phyloP scores from a whole-genome alignment of 352 stramenopile genomes.

The Phytophthora aleatoria region DNA sequence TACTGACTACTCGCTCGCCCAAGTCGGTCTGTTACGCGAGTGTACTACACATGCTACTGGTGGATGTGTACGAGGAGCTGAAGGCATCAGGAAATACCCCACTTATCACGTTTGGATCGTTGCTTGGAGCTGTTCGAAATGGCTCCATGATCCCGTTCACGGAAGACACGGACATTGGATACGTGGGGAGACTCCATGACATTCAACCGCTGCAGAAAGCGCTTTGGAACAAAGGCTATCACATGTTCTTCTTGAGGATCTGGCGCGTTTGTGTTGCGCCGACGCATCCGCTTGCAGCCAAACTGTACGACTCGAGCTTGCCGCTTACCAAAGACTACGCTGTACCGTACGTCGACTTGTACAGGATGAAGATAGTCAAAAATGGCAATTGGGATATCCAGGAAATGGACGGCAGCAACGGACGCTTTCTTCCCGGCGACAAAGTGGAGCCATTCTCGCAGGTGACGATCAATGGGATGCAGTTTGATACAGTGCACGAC shows the following conservation, averaged over 20 bases:
- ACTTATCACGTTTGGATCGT: constrained; percentile 48
- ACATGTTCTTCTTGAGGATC: constrained; percentile 48
- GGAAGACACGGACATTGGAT: constrained; percentile 59
- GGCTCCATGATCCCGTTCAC: constrained; percentile 61
- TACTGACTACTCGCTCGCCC: constrained; percentile 34
- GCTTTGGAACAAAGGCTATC: constrained; percentile 51
- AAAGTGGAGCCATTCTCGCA: constrained; percentile 34
- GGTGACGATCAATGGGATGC: constrained; percentile 41
- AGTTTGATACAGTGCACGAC: constrained; percentile 45
- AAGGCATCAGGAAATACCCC: constrained; percentile 28
- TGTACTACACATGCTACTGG: constrained; percentile 63
- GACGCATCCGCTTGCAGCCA: constrained; percentile 42
- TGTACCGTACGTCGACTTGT: constrained; percentile 53
- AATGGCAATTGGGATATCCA: constrained; percentile 35
- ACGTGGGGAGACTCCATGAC: constrained; percentile 24
- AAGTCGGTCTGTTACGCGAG: constrained; percentile 55
- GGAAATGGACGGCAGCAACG: constrained; percentile 30
- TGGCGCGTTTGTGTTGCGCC: constrained; percentile 54
- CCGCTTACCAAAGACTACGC: constrained; percentile 20
- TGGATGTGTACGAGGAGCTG: constrained; percentile 61
- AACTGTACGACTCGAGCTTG: constrained; percentile 44
- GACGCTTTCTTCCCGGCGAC: constrained; percentile 19
- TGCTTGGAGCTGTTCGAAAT: constrained; percentile 59
- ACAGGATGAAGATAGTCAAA: constrained; percentile 26
- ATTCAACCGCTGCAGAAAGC: constrained; percentile 19